Percentiles rank a stretch among this genome's conserved stretches.
Evolutionary conservation across 305 asterid species (phyloP).

Genomic region (Solanum hybrid): DNA sequence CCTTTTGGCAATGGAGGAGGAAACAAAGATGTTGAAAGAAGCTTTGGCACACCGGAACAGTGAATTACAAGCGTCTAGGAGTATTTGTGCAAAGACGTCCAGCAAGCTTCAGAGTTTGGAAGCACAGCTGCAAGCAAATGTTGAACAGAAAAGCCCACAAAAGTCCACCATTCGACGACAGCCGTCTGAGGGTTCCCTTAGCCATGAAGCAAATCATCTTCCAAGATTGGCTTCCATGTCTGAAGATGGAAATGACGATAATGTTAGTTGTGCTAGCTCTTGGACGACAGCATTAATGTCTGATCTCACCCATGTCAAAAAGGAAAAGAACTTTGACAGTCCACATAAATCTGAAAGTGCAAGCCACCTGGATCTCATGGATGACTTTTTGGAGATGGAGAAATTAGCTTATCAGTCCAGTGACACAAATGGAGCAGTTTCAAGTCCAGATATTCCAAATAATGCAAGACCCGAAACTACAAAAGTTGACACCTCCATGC

Average conservation of each 20-base stretch:
- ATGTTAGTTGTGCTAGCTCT: slow-evolving; percentile 64
- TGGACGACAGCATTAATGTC: slow-evolving; percentile 50
- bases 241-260: slow-evolving; percentile 81
- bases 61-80: slow-evolving; percentile 76
- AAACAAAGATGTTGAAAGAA: slow-evolving; percentile 89
- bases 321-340: slow-evolving; percentile 51
- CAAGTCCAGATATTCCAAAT: slow-evolving; percentile 29
- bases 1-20: slow-evolving; percentile 81
- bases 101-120: slow-evolving; percentile 75
- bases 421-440: slow-evolving; percentile 36
- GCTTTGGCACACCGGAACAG: slow-evolving; percentile 90
- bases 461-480: slow-evolving; percentile 25
- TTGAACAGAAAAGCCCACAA: slow-evolving; percentile 42
- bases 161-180: slow-evolving; percentile 20
- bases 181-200: slow-evolving; percentile 26
- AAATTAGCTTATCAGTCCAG: slow-evolving; percentile 60
- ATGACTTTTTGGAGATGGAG: slow-evolving; percentile 96
- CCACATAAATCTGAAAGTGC: slow-evolving; percentile 53
- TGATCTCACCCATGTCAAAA: slow-evolving; percentile 54
- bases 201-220: slow-evolving; percentile 37
- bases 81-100: slow-evolving; percentile 65
- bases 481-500: slow-evolving; percentile 23
- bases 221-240: slow-evolving; percentile 69
- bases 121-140: slow-evolving; percentile 49
- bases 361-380: slow-evolving; percentile 72